Base-by-base conservation (phyloP, 176 grass and related monocot species). In the Aegilops longissima region DNA sequence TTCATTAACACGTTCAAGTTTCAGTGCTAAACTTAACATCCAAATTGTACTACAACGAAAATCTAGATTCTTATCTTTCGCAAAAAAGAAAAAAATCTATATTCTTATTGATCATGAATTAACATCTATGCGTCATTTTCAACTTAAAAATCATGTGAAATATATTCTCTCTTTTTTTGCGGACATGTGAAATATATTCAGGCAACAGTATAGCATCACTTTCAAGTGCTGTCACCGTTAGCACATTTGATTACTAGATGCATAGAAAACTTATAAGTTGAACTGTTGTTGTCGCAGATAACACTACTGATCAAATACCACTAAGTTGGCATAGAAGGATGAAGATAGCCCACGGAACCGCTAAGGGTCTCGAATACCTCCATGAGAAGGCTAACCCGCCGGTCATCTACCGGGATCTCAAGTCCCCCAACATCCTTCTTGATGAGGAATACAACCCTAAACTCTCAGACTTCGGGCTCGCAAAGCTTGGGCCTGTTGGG, bases 381-480 rank as follows among this genome's bases (percentile, higher is more conserved):
- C 97, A 99, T 62, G 90, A 91, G 87, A 96, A 96, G 73, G 92
- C 85, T 0, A 94, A 90, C 23, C 92, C 90, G 0, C 92, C 92
- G 0, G 90, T 99, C 17, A 94, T 96, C 61, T 93, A 96, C 79
- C 87, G 90, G 14, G 97, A 99, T 82, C 92, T 99, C 36, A 99
- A 96, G 47, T 93, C 94, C 12, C 90, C 92, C 70, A 96, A 99
- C 81, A 96, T 99, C 74, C 90, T 99, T 69, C 85, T 96, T 47
- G 89, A 94, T 5, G 63, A 94, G 31, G 39, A 93, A 31, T 94
- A 94, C 54, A 92, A 87, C 23, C 90, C 94, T 65, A 99, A 99
- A 81, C 90, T 99, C 25, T 96, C 97, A 14, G 94, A 99, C 49
- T 99, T 96, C 23, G 97, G 94, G 36, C 94, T 94, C 8, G 92